phyloP scores from a whole-genome alignment of 2,329 filamentous ascomycete genomes.

The Paraconiothyrium brasiliense region DNA sequence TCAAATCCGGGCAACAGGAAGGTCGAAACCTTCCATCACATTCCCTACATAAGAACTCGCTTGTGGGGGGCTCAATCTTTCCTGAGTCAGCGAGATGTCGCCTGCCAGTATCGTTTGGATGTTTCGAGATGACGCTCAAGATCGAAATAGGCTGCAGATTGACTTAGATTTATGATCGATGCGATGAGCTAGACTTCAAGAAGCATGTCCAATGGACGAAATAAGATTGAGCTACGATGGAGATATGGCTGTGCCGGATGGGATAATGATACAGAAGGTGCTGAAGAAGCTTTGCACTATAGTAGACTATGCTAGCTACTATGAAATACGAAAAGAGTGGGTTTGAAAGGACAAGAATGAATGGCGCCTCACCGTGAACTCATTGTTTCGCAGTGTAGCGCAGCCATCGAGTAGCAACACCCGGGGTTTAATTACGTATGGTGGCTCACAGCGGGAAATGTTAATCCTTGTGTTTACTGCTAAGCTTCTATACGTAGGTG shows the following conservation, averaged over 20 bases:
- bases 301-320: neutral
- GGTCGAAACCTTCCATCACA: neutral
- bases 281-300: neutral
- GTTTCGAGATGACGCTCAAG: neutral
- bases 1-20: neutral
- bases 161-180: neutral
- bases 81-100: neutral
- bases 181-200: neutral
- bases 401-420: neutral
- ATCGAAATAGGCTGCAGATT: neutral
- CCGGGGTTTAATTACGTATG: neutral
- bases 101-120: neutral
- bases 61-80: neutral
- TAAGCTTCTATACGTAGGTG: neutral
- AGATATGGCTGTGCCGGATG: neutral
- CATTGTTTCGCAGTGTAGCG: neutral
- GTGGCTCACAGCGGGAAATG: neutral
- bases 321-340: neutral
- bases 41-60: neutral
- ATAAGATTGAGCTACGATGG: neutral
- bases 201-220: neutral
- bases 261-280: neutral
- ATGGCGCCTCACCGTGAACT: neutral
- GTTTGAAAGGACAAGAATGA: neutral
- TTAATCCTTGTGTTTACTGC: neutral